These are phyloP conservation scores for Salix caprea DNA, from an alignment of 345 rosid genomes.

Conservation along the genomic window DNA sequence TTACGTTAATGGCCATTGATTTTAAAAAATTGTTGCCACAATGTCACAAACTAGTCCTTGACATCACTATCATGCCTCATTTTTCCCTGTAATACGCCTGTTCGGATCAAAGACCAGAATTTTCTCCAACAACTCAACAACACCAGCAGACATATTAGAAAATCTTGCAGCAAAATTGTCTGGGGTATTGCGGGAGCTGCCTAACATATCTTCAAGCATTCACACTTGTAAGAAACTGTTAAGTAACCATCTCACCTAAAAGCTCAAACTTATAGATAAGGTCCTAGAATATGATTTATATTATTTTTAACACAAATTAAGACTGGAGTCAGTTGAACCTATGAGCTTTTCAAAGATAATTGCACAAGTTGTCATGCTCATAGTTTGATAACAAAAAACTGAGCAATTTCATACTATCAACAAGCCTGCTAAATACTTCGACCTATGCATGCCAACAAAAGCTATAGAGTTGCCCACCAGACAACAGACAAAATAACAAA, in stretches of 20 bases:
- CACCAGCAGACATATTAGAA: constrained; percentile 61
- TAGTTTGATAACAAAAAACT: background rate
- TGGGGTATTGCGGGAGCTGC: constrained; percentile 93
- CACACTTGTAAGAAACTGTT: constrained; percentile 70
- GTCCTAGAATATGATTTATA: too few relatives aligned
- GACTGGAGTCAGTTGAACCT: constrained; percentile 94
- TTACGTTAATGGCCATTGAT: too few relatives aligned
- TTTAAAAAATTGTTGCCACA: background rate
- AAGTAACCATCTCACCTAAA: too few relatives aligned
- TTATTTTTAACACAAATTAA: constrained; percentile 18
- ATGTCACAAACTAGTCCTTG: background rate
- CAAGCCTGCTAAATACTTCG: background rate
- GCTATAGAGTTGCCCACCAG: background rate
- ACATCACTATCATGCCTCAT: background rate
- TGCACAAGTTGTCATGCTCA: background rate
- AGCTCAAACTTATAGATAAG: too few relatives aligned
- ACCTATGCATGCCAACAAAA: background rate
- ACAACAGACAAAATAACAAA: background rate
- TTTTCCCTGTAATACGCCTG: constrained; percentile 84
- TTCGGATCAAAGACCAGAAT: constrained; percentile 95
- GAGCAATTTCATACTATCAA: background rate
- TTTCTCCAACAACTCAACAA: constrained; percentile 77
- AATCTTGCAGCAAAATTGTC: constrained; percentile 72
- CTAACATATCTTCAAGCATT: constrained; percentile 95
- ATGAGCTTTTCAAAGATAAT: constrained; percentile 53